These are phyloP conservation scores for Zygosaccharomyces pseudobailii DNA, from an alignment of 1,139 yeast genomes.

Conservation along the genomic window DNA sequence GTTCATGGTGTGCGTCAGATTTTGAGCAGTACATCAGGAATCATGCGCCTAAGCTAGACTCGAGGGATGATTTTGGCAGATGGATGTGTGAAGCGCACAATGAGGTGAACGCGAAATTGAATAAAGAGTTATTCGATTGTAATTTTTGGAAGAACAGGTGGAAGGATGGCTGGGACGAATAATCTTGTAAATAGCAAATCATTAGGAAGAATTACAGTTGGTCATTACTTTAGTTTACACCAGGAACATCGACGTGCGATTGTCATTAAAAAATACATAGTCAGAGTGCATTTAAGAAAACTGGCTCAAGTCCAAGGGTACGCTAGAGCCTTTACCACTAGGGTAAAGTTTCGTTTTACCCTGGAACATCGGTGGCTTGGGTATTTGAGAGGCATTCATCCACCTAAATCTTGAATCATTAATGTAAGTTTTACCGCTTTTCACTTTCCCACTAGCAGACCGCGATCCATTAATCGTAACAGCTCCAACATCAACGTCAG, in stretches of 20 bases:
- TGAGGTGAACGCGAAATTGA: constrained; percentile 76
- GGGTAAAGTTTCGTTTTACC: constrained; percentile 77
- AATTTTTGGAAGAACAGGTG: constrained; percentile 88
- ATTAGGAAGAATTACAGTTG: not conserved
- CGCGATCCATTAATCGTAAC: constrained; percentile 32
- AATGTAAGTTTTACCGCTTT: constrained; percentile 43
- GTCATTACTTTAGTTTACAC: not conserved
- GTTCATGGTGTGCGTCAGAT: constrained; percentile 91
- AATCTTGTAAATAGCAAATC: constrained; percentile 7
- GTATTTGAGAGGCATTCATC: constrained; percentile 62
- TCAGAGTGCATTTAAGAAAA: constrained; percentile 19
- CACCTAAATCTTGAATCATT: constrained; percentile 77
- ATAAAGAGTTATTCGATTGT: constrained; percentile 84
- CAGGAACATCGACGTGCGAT: too few relatives aligned
- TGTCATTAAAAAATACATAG: not conserved
- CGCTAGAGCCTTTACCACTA: constrained; percentile 93
- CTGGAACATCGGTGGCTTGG: constrained; percentile 75
- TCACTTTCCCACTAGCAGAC: constrained; percentile 41
- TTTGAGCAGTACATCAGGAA: constrained; percentile 58
- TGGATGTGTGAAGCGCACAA: constrained; percentile 98
- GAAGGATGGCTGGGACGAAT: constrained; percentile 70
- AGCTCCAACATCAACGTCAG: constrained; percentile 36
- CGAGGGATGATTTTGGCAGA: constrained; percentile 74
- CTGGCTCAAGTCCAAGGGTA: constrained; percentile 66
- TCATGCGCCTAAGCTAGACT: constrained; percentile 61